These are phyloP conservation scores for Chaetomium sp. DNA, from an alignment of 2,329 filamentous ascomycete species.

Conservation along the genomic window DNA sequence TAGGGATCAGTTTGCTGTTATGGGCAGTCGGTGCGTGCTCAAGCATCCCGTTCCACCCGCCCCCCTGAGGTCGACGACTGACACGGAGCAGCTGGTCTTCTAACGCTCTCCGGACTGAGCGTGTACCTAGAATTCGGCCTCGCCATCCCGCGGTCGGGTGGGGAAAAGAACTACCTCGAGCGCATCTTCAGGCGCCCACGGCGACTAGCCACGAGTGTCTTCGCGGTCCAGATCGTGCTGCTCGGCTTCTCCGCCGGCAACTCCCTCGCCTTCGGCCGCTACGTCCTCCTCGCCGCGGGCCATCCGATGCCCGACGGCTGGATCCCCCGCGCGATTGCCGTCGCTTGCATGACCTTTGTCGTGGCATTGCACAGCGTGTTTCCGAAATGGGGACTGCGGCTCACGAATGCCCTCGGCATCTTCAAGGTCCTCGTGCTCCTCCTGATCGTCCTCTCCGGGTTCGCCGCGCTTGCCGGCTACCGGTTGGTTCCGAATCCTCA, in stretches of 20 bases:
- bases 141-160: conserved; percentile 64
- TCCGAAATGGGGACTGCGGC: conserved; percentile 60
- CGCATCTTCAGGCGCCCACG: conserved; percentile 61
- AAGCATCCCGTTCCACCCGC: not conserved
- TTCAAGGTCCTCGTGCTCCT: conserved; percentile 63
- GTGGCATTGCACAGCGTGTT: conserved; percentile 54
- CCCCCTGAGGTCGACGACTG: not conserved
- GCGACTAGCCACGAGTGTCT: conserved; percentile 60
- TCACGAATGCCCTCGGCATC: conserved; percentile 60
- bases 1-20: conserved; percentile 48
- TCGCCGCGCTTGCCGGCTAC: conserved; percentile 55
- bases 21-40: conserved; percentile 37
- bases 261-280: conserved; percentile 60
- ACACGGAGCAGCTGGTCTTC: conserved; percentile 40
- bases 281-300: conserved; percentile 49
- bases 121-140: conserved; percentile 67
- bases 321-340: conserved; percentile 58
- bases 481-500: conserved; percentile 50
- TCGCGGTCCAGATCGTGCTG: conserved; percentile 63
- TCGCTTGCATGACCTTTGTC: conserved; percentile 57
- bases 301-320: conserved; percentile 53
- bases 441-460: conserved; percentile 64
- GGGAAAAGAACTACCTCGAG: conserved; percentile 69
- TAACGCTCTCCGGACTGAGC: conserved; percentile 61
- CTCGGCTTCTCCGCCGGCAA: conserved; percentile 64